Evolutionary conservation across 1,284 basidiomycete genomes (phyloP).

Genomic region (Fomitiporia mediterranea): DNA sequence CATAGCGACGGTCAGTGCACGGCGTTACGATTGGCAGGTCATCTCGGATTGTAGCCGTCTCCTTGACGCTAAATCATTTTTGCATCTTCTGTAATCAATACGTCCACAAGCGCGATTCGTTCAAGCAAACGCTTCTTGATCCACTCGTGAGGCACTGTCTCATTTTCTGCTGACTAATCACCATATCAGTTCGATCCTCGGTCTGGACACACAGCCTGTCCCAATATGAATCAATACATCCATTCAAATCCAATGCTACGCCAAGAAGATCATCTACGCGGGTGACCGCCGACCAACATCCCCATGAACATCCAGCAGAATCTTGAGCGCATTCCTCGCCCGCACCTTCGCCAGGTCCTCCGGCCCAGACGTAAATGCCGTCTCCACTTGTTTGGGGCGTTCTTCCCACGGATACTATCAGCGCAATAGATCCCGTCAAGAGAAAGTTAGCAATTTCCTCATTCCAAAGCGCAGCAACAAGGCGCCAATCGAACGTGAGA

Average conservation of each 20-base stretch:
- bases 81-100: background rate
- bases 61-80: constrained; percentile 29
- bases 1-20: constrained; percentile 25
- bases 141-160: no score
- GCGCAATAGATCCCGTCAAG: constrained; percentile 26
- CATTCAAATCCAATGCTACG: constrained; percentile 32
- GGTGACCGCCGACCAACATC: constrained; percentile 66
- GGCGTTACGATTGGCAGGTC: constrained; percentile 34
- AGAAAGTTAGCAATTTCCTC: constrained; percentile 14
- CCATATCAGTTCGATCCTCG: background rate
- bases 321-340: constrained; percentile 91
- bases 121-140: background rate
- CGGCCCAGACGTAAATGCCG: constrained; percentile 62
- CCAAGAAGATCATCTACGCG: constrained; percentile 28
- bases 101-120: background rate
- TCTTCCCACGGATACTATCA: constrained; percentile 74
- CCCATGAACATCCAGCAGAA: constrained; percentile 78
- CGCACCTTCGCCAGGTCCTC: constrained; percentile 86
- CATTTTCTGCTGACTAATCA: background rate
- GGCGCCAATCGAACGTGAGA: constrained; percentile 24
- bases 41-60: constrained; percentile 35
- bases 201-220: background rate
- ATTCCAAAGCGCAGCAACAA: constrained; percentile 20
- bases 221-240: background rate
- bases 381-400: constrained; percentile 58